Evolutionary conservation across 2,329 filamentous ascomycete genomes (phyloP).

Genomic region (Rhexocercosporidium sp.): DNA sequence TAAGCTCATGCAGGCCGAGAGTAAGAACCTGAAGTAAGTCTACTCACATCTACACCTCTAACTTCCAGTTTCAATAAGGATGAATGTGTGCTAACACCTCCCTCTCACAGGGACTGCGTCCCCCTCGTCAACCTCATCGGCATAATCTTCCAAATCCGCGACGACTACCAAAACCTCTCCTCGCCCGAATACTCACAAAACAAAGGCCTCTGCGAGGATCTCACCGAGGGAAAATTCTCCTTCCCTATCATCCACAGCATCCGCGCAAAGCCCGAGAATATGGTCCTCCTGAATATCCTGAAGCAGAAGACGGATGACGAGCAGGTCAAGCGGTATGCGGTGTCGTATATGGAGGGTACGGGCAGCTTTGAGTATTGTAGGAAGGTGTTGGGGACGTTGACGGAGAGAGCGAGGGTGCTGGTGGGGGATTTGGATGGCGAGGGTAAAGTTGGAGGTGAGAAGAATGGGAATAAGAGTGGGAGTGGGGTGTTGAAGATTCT

Average conservation of each 20-base stretch:
- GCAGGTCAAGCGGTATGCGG: slow-evolving; percentile 89
- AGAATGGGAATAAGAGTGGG: slow-evolving; percentile 47
- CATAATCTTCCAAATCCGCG: slow-evolving; percentile 87
- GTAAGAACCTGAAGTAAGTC: slow-evolving; percentile 49
- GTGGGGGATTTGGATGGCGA: slow-evolving; percentile 69
- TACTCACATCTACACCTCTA: background rate
- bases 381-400: slow-evolving; percentile 67
- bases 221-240: slow-evolving; percentile 96
- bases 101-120: slow-evolving; percentile 66
- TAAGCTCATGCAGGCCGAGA: slow-evolving; percentile 86
- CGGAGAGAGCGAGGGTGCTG: slow-evolving; percentile 60
- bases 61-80: too few relatives aligned
- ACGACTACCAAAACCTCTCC: slow-evolving; percentile 91
- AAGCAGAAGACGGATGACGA: slow-evolving; percentile 87
- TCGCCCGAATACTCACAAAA: slow-evolving; percentile 78
- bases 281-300: slow-evolving; percentile 88
- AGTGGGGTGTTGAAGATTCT: slow-evolving; percentile 67
- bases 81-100: slow-evolving; percentile 10
- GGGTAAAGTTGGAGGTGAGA: slow-evolving; percentile 64
- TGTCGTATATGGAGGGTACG: slow-evolving; percentile 87
- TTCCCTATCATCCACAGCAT: slow-evolving; percentile 96
- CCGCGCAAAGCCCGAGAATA: slow-evolving; percentile 72
- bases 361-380: slow-evolving; percentile 89
- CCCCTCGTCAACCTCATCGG: slow-evolving; percentile 86
- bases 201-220: slow-evolving; percentile 93